phyloP scores from a whole-genome alignment of 2,329 filamentous ascomycete species.

The Phialemoniopsis sp. region DNA sequence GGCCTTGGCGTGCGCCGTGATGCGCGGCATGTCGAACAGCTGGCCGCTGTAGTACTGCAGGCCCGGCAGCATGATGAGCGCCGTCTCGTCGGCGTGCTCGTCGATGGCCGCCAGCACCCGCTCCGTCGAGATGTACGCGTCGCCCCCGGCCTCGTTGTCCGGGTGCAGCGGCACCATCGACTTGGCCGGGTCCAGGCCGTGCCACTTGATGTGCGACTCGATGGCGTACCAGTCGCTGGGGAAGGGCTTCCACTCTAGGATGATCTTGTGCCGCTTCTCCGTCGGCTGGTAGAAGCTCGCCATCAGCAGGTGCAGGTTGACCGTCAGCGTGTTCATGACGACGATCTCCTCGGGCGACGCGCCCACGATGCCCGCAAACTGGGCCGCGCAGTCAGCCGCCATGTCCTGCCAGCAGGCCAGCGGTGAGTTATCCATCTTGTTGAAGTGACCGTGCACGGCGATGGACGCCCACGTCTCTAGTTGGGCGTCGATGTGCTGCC shows the following conservation, averaged over 20 bases:
- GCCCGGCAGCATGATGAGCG: conserved; percentile 70
- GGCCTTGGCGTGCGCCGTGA: conserved; percentile 68
- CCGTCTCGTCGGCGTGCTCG: conserved; percentile 66
- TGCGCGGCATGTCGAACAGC: conserved; percentile 75
- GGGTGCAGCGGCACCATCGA: conserved; percentile 74
- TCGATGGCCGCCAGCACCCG: conserved; percentile 72
- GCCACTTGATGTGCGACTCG: conserved; percentile 73
- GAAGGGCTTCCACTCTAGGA: conserved; percentile 87
- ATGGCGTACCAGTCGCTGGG: conserved; percentile 86
- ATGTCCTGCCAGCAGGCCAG: conserved; percentile 70
- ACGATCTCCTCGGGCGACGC: conserved; percentile 71
- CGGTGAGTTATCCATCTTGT: conserved; percentile 60
- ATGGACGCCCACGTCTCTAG: conserved; percentile 81
- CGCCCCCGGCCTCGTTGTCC: conserved; percentile 28
- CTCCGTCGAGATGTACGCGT: conserved; percentile 63
- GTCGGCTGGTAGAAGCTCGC: conserved; percentile 78
- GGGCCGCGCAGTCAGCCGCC: conserved; percentile 67
- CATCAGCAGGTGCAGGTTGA: conserved; percentile 78
- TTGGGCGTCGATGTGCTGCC: conserved; percentile 64
- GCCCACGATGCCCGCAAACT: conserved; percentile 72
- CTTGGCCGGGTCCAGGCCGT: conserved; percentile 60
- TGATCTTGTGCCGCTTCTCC: conserved; percentile 65
- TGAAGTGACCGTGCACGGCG: conserved; percentile 82
- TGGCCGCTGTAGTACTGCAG: conserved; percentile 94
- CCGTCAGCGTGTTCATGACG: conserved; percentile 83